Evolutionary conservation across 805 yeast genomes (phyloP), one percentile per base, ranked within the genome.

Genomic region (Alloascoidea africana): DNA sequence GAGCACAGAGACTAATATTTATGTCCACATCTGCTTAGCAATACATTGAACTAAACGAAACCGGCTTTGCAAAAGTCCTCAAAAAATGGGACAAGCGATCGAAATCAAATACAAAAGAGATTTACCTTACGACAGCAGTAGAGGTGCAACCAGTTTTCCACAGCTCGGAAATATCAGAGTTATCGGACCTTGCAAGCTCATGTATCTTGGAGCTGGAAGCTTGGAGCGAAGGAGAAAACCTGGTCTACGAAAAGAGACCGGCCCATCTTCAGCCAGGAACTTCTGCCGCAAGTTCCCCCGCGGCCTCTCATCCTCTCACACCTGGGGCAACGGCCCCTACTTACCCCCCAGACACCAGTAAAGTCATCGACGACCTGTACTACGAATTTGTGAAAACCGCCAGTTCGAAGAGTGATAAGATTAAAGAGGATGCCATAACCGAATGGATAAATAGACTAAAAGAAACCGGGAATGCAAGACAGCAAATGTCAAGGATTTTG

Each of bases 61-160:
- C 94, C 0, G 98, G 98, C 11, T 91, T 91, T 57, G 77, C 93
- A 16, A 91, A 91, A 59, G 96, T 85, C 18, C 70, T 91, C 50
- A 91, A 91, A 56, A 91, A 91, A 60, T 91, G 98, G 98, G 98
- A 91, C 59, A 91, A 91, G 58, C 66, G 96, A 43, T 85, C 96
- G 16, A 86, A 89, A 51, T 83, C 95, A 2, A 94, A 84, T 47
- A 86, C 96, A 4, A 86, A 87, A 52, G 98, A 91, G 53, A 65
- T 91, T 37, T 91, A 87, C 53, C 66, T 91, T 36, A 76, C 85
- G 18, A 80, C 96, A 0, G 96, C 96, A 0, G 94, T 91, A 11
- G 85, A 84, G 43, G 95, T 91, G 4, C 98, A 91, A 56, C 97
- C 98, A 0, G 93, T 89, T 8, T 91, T 91, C 60, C 94, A 91